A percentile compares a stretch with the other conserved stretches of the same genome.
Conservation (phyloP, 352 stramenopile species). For the Globisporangium barbulae region DNA sequence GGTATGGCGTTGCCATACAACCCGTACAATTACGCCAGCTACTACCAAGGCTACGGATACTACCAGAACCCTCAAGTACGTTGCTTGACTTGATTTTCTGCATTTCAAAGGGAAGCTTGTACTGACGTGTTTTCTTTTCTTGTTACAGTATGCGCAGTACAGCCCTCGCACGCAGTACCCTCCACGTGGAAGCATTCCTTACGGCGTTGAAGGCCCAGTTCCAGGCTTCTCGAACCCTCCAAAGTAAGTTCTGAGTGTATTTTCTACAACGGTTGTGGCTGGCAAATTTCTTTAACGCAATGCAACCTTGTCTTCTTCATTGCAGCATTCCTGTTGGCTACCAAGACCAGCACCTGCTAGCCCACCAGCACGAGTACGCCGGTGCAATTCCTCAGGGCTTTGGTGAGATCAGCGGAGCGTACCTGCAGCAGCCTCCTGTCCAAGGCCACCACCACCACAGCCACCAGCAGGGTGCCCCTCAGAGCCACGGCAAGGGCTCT, state of each 20-base stretch:
- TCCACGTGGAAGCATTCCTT: slow-evolving; percentile 77
- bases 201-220: slow-evolving; percentile 77
- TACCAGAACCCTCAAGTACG: slow-evolving; percentile 84
- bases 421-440: slow-evolving; percentile 63
- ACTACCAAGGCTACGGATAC: slow-evolving; percentile 87
- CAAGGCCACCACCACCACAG: slow-evolving; percentile 52
- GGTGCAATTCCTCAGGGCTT: slow-evolving; percentile 75
- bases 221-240: slow-evolving; percentile 77
- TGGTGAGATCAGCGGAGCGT: slow-evolving; percentile 75
- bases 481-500: slow-evolving; percentile 65
- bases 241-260: slow-evolving; percentile 25
- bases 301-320: slow-evolving; percentile 7
- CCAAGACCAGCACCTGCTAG: slow-evolving; percentile 81
- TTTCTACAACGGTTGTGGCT: background rate
- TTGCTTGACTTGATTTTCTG: background rate
- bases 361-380: slow-evolving; percentile 79
- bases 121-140: slow-evolving; percentile 12
- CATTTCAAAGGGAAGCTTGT: slow-evolving; percentile 1
- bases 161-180: slow-evolving; percentile 84
- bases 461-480: slow-evolving; percentile 51
- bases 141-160: slow-evolving; percentile 81
- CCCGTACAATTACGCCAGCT: slow-evolving; percentile 84
- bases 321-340: slow-evolving; percentile 66
- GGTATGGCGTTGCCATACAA: slow-evolving; percentile 88
- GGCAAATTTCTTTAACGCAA: background rate